Conservation (phyloP, 2,329 filamentous ascomycete species). For the Rutstroemia sp. region DNA sequence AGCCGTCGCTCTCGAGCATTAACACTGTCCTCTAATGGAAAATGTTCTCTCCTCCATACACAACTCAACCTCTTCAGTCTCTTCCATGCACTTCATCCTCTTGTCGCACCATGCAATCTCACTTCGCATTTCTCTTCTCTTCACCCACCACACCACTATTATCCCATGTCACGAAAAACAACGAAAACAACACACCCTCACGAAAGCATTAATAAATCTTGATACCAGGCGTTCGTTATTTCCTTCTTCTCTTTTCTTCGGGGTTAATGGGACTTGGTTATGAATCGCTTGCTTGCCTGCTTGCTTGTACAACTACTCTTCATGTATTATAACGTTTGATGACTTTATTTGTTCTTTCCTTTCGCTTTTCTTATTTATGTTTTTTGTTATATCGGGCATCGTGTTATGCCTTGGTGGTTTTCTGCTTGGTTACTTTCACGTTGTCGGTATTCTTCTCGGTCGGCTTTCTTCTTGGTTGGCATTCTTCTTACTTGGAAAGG, state of each 20-base stretch:
- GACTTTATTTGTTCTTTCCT: not conserved
- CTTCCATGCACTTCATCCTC: conserved; percentile 6
- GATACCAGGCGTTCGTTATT: conserved; percentile 1
- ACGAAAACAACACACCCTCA: not conserved
- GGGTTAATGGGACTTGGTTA: too few species aligned
- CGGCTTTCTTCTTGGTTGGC: too few species aligned
- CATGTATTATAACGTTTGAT: not conserved
- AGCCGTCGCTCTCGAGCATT: not conserved
- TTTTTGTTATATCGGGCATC: too few species aligned
- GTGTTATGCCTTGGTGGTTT: too few species aligned
- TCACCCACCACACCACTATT: not conserved
- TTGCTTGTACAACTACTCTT: not conserved
- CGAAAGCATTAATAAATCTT: not conserved
- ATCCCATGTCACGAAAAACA: not conserved
- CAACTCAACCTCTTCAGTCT: not conserved
- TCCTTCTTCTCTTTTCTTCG: not conserved
- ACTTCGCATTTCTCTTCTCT: not conserved
- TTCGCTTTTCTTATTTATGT: not conserved
- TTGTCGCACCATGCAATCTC: not conserved
- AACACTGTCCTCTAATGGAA: conserved; percentile 10
- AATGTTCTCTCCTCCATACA: not conserved
- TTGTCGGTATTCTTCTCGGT: too few species aligned
- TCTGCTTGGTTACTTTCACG: too few species aligned
- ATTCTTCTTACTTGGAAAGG: too few species aligned
- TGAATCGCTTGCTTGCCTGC: not conserved